Evolutionary conservation across 805 yeast genomes (phyloP), one percentile per base, ranked within the genome.

Genomic region (baker's yeast (Saccharomyces cerevisiae)): DNA sequence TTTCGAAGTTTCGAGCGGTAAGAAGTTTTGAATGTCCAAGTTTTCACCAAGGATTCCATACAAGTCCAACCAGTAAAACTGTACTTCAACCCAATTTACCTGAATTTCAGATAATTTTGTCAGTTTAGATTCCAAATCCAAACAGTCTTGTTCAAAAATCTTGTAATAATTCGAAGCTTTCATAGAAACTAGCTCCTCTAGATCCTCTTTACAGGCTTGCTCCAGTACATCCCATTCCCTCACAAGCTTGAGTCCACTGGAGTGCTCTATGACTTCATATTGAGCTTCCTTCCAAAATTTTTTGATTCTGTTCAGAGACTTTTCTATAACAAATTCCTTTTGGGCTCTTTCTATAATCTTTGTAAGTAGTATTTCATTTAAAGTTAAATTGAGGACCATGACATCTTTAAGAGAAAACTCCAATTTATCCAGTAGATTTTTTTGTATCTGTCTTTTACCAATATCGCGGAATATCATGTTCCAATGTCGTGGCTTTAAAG

Each of bases 41-140:
- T 78, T 79, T 0, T 76, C 71, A 4, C 80, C 83, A 62, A 92
- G 85, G 0, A 89, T 81, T 1, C 96, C 96, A 58, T 82, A 84
- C 24, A 91, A 73, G 65, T 92, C 89, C 1, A 88, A 80, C 96
- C 96, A 91, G 61, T 85, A 88, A n/a, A 85, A 73, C 67, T 92
- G 98, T 1, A 83, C 87, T 32, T 89, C 96, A 28, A 86, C 77
- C 96, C 96, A 90, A 0, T 69, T 63, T 57, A 83, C 88, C 32
- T 87, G 73, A 1, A 87, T 64, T 1, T 73, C 70, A 47, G 76
- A 76, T 1, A 89, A 60, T 0, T 64, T 60, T 48, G 77, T 78
- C n/a, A 92, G 64, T 53, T 75, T 79, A 0, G 71, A 72, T 57
- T 85, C 90, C 74, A 89, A 75, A 0, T 71, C 74, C 6, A 65